Evolutionary conservation across 23 red algal genomes (phyloP), one percentile per base, ranked within the genome.

Genomic region (Gracilaria domingensis): DNA sequence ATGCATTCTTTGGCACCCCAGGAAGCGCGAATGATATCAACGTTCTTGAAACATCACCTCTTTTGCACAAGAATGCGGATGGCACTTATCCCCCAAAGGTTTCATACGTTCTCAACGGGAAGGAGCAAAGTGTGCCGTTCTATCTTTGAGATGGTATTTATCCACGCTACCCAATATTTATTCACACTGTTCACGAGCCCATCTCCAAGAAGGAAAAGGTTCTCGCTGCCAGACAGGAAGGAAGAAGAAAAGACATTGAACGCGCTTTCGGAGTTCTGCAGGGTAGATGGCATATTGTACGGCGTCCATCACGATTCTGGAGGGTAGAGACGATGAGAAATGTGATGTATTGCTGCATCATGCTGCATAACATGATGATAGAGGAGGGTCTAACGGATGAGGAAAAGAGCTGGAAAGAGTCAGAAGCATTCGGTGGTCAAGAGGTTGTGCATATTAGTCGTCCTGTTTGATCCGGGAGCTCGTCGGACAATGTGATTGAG

Each of bases 201-300:
- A 47, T 57, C 1, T 0, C 18, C 3, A 35, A 73, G 23, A 74
- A 82, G 37, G 30, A 83, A 37, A 47, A 80, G 75, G 57, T 32
- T 50, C 37, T 91, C 9, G 24, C 87, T 37, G 65, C 48, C 26
- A 24, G 30, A 21, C 74, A 91, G 49, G 73, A 91, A 42, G 73
- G 49, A 12, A 29, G 26, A 20, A 54, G 75, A 40, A 91, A 91
- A 47, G 75, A 91, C 36, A 24, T 82, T 53, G 87, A 91, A 36
- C 45, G 87, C 37, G 87, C 87, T 11, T 91, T 80, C 62, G 87
- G 87, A 21, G 87, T 81, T 26, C 49, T 91, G 20, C 84, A 59
- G 48, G 20, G 36, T 1, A 62, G 45, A 26, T 88, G 67, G 67
- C 65, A 88, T 40, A 88, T 88, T 0, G 44, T 50, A 32, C 18